These are phyloP conservation scores for Picea sitchensis DNA, from an alignment of 75 land plant genomes.

Conservation along the genomic window DNA sequence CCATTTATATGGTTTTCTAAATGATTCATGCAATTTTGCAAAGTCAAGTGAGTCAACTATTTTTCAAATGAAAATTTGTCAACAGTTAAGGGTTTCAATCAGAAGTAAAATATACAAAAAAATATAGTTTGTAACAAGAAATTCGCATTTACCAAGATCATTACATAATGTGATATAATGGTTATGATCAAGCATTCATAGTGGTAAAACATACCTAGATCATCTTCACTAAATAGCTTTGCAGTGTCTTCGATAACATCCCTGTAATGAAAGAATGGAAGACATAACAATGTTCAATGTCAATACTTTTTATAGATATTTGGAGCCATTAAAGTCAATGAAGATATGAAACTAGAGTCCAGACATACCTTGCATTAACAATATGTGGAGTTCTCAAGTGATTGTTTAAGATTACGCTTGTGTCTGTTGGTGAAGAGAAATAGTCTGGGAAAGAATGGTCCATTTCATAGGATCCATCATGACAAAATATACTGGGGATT, in stretches of 20 bases:
- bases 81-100: not conserved
- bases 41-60: not conserved
- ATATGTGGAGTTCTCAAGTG: not conserved
- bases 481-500: not conserved
- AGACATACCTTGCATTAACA: constrained; percentile 1
- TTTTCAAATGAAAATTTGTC: not conserved
- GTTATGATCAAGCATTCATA: not conserved
- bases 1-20: not conserved
- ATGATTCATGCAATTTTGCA: not conserved
- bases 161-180: not conserved
- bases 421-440: not conserved
- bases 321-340: not conserved
- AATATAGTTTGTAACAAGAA: not conserved
- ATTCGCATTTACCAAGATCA: not conserved
- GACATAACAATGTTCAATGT: not conserved
- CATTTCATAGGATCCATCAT: not conserved
- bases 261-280: not conserved
- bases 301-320: not conserved
- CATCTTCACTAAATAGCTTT: not conserved
- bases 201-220: constrained; percentile 1
- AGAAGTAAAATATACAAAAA: not conserved
- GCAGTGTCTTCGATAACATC: not conserved
- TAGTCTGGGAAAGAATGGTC: not conserved
- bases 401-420: not conserved
- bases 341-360: not conserved